phyloP scores from a whole-genome alignment of 1,139 yeast genomes.

The Keqinozyma sinolaborantium region DNA sequence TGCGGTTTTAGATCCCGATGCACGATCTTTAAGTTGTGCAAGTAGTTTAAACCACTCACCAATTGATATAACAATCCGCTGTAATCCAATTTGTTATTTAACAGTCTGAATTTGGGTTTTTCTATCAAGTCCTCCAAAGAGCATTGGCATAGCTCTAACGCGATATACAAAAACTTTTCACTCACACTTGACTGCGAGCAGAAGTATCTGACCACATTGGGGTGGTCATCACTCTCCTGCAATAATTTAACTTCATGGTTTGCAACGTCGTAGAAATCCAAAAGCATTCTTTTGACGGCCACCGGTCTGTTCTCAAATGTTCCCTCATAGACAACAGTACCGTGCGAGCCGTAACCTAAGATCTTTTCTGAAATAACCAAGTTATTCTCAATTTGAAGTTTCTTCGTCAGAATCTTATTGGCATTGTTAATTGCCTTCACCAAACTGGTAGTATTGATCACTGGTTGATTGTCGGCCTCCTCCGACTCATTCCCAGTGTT shows the following conservation, averaged over 20 bases:
- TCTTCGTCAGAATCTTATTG: conserved; percentile 20
- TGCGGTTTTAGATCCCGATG: conserved; percentile 97
- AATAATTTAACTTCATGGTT: conserved; percentile 86
- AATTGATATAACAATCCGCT: conserved; percentile 69
- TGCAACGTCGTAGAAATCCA: conserved; percentile 92
- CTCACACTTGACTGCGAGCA: conserved; percentile 76
- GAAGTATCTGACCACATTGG: conserved; percentile 88
- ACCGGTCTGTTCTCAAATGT: conserved; percentile 89
- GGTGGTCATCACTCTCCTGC: conserved; percentile 95
- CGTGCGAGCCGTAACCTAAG: conserved; percentile 94
- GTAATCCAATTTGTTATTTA: conserved; percentile 5
- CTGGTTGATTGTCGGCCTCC: conserved; percentile 7
- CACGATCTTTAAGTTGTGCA: conserved; percentile 88
- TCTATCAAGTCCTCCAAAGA: conserved; percentile 84
- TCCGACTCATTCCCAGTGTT: conserved; percentile 8
- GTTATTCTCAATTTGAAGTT: conserved; percentile 47
- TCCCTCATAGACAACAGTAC: conserved; percentile 91
- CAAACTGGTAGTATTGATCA: conserved; percentile 27
- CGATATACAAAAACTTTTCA: conserved; percentile 86
- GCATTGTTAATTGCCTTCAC: conserved; percentile 18
- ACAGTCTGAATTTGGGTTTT: conserved; percentile 28
- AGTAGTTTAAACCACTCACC: conserved; percentile 79
- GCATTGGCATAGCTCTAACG: conserved; percentile 86
- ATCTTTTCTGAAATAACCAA: conserved; percentile 67
- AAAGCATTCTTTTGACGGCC: conserved; percentile 90